These are phyloP conservation scores for Aspergillus niger DNA, from an alignment of 2,329 filamentous ascomycete genomes.

Conservation along the genomic window DNA sequence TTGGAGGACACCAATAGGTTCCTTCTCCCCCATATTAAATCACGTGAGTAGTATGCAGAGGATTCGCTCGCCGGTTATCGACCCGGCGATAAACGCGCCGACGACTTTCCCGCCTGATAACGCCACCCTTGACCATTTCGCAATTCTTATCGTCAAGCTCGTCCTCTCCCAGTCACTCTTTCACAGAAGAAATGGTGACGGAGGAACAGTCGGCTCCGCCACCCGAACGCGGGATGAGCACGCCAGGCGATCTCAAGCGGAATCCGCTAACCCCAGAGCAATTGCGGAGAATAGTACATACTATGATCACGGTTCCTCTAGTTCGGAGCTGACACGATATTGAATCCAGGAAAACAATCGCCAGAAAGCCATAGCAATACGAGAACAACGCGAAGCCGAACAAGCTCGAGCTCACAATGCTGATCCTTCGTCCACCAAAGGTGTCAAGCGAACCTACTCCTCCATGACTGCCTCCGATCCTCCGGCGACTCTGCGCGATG, in stretches of 20 bases:
- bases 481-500: constrained; percentile 68
- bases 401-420: constrained; percentile 43
- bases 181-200: neutral
- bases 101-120: no score
- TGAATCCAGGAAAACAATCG: constrained; percentile 76
- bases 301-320: neutral
- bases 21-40: no score
- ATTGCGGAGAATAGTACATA: neutral
- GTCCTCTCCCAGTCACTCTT: no score
- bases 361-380: constrained; percentile 83
- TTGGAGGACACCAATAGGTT: no score
- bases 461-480: constrained; percentile 59
- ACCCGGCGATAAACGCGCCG: no score
- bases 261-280: neutral
- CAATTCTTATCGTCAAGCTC: no score
- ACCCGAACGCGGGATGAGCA: neutral
- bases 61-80: no score
- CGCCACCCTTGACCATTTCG: no score
- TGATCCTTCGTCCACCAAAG: constrained; percentile 40
- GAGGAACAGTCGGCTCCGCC: neutral
- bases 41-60: no score
- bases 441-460: constrained; percentile 72
- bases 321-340: constrained; percentile 10
- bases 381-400: constrained; percentile 70
- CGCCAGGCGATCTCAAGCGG: neutral